Evolutionary conservation across 106 monocot genomes (phyloP), one percentile per base, ranked within the genome.

Genomic region (Acanthochlamys bracteata): DNA sequence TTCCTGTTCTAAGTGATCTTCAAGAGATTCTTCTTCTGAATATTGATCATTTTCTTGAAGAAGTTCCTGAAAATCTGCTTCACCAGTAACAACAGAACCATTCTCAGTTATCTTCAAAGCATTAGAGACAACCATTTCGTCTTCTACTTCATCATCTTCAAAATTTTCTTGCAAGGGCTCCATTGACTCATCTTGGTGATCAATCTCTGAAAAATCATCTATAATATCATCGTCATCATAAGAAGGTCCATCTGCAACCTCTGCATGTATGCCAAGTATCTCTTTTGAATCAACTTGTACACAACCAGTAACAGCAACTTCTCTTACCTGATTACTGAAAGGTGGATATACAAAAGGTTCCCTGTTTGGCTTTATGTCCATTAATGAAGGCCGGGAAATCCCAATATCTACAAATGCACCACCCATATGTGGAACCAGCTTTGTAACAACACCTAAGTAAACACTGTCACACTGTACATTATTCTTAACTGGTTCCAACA

Each of bases 351-450:
- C 82, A 83, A 95, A 90, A 42, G 95, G 95, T 53, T 86, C 84
- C 56, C 82, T 84, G 54, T 74, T 82, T 10, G 55, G 72, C 64
- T 76, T 84, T 59, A 95, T 87, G 25, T 80, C 82, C 95, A 95
- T 82, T 59, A 90, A 79, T 16, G 90, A 87, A 24, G 81, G 76
- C 25, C 86, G 78, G 57, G 86, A 75, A 74, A 84, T 82, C 58
- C 95, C 95, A 67, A 95, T 95, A 78, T 95, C 87, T 25, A 90
- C 90, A 82, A 95, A 90, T 68, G 95, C 95, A 68, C 95, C 90
- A 67, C 84, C 77, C 87, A 90, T 80, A 74, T 88, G 95, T 24
- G 95, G 95, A 65, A 84, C 84, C 71, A 95, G 71, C 69, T 90
- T 84, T 19, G 86, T 87, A 39, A 95, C 76, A 21, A 95, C 74